Evolutionary conservation across 2,329 filamentous ascomycete species (phyloP), one percentile per base, ranked within the genome.

Genomic region (Fusarium xyrophilum): DNA sequence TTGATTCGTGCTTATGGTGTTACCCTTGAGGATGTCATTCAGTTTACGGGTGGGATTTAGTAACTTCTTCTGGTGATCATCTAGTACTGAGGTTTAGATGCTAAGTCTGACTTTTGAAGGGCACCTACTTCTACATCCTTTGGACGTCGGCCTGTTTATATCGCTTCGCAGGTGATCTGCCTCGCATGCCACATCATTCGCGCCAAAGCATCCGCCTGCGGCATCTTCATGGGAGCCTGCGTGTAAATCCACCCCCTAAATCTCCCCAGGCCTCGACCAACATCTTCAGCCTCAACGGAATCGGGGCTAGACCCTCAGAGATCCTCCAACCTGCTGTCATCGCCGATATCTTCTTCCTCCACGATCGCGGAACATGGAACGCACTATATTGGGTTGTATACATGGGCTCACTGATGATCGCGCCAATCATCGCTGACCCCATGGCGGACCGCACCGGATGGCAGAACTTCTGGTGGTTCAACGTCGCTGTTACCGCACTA

Each of bases 321-420:
- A 68, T 53, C 4, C 39, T 68, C 6, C 66, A 68, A 48, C 66
- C 66, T 7, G 56, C 51, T 32, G 42, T 68, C 53, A 68, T 68
- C 12, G 65, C 65, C n/a, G 66, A 68, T 10, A 68, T 68, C 15
- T 68, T 62, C 40, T 68, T 68, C 44, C 66, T 68, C 5, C 65
- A 68, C 42, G 66, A 68, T 14, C 56, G 66, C 7, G 65, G 66
- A 21, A 68, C 55, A 32, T 68, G 66, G 66, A 68, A 68, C 25
- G 60, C 66, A 6, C 19, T 68, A 36, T 68, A 68, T 14, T 68
- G 65, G 66, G 66, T 68, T 13, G 23, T 56, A 0, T 68, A 68
- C 15, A 68, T 56, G 19, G 66, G 65, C 2, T 51, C 66, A 3
- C 9, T 68, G 1, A 68, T 68, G 57, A 13, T 60, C 8, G 57